These are phyloP conservation scores for Cruciata laevipes DNA, from an alignment of 257 asterid species.

Conservation along the genomic window DNA sequence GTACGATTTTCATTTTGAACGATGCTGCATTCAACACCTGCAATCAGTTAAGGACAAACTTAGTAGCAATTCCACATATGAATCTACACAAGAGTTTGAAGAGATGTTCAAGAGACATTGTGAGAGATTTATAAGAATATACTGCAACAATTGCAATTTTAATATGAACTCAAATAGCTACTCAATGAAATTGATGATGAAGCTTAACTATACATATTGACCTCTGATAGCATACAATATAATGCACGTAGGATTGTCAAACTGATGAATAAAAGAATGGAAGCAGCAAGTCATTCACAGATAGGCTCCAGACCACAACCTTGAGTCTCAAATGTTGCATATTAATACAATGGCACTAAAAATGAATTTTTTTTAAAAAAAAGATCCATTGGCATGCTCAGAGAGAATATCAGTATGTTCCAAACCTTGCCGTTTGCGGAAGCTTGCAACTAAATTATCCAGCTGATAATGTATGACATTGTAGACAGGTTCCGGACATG, in stretches of 20 bases:
- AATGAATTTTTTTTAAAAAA: not conserved
- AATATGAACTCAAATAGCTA: not conserved
- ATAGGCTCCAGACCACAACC: not conserved
- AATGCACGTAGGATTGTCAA: not conserved
- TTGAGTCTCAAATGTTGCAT: not conserved
- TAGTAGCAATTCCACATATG: constrained; percentile 6
- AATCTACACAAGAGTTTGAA: not conserved
- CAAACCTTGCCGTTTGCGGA: constrained; percentile 41
- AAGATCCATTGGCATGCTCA: not conserved
- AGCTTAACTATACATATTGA: not conserved
- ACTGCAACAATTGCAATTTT: too few species aligned
- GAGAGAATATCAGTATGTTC: not conserved
- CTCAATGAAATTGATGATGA: not conserved
- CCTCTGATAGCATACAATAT: not conserved
- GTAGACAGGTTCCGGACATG: constrained; percentile 71
- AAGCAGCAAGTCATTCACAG: not conserved
- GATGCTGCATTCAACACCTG: constrained; percentile 64
- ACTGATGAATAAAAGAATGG: not conserved
- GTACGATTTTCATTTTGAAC: constrained; percentile 53
- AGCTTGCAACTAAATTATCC: constrained; percentile 40
- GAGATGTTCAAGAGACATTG: not conserved
- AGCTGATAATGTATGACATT: constrained; percentile 50
- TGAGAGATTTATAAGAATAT: not conserved
- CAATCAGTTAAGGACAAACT: constrained; percentile 5
- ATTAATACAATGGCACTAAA: not conserved